These are phyloP conservation scores for Aureobasidium leucospermi DNA, from an alignment of 2,329 filamentous ascomycete genomes.

Conservation along the genomic window DNA sequence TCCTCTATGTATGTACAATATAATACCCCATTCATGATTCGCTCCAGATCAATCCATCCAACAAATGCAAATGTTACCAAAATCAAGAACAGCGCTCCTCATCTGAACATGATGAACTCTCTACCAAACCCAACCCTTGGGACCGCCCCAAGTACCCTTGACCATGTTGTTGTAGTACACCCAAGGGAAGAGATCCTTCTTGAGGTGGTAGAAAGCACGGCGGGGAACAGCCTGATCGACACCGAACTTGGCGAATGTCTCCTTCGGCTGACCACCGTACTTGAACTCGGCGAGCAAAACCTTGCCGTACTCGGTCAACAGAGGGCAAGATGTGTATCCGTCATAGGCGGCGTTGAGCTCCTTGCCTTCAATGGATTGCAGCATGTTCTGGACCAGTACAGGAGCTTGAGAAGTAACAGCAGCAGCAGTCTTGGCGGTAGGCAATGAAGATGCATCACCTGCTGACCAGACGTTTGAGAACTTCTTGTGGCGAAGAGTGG, in stretches of 20 bases:
- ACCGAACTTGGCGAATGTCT: conserved; percentile 53
- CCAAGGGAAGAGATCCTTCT: conserved; percentile 63
- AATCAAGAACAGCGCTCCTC: not conserved
- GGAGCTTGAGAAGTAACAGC: conserved; percentile 33
- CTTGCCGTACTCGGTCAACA: conserved; percentile 48
- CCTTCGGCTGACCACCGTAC: conserved; percentile 55
- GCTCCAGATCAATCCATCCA: not conserved
- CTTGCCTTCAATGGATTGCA: conserved; percentile 25
- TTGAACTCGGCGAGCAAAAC: conserved; percentile 60
- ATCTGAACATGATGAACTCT: too few relatives aligned
- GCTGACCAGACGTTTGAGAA: conserved; percentile 33
- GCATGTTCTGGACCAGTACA: conserved; percentile 29
- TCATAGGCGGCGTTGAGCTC: conserved; percentile 25
- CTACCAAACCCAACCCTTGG: conserved; percentile 42
- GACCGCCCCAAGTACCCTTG: conserved; percentile 56
- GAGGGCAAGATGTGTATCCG: conserved; percentile 34
- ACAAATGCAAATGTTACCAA: not conserved
- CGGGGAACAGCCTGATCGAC: conserved; percentile 52
- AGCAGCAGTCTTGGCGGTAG: conserved; percentile 34
- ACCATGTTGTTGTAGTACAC: conserved; percentile 55
- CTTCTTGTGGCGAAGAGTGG: conserved; percentile 31
- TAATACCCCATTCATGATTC: too few relatives aligned
- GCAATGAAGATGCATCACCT: conserved; percentile 31
- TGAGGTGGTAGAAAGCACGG: conserved; percentile 53
- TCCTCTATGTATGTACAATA: not conserved